Base-by-base conservation (phyloP, 305 asterid species). In the Fraxinus dipetala region DNA sequence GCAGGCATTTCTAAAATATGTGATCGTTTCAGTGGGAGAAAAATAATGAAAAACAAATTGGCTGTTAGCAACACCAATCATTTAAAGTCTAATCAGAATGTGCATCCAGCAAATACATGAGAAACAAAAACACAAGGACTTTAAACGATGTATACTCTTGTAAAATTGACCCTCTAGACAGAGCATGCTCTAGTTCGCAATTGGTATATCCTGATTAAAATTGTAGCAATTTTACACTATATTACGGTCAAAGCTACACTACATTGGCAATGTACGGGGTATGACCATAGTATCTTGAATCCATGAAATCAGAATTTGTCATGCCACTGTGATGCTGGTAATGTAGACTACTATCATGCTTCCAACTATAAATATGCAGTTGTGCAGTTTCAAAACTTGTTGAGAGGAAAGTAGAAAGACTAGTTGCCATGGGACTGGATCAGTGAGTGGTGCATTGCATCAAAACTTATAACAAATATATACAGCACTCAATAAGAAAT, bases 31-130 rank as follows among this genome's bases (percentile, higher is more conserved):
- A 40, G 30, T 38, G 59, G 69, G 30, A 76, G 11, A 70, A 69
- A 8, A 67, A 22, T 30, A 11, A 67, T 0, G 31, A 24, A 63
- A 67, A 67, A 16, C 43, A 70, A 70, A 70, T 31, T 30, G 40
- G 8, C 18, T 67, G 16, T 28, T 30, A 31, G 40, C 43, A 54
- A 51, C 51, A 11, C 51, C 76, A 82, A 77, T 18, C 56, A 80
- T 77, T 43, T 51, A 69, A 65, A 80, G 80, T 76, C 80, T 54
- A 75, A 24, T 40, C 65, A 69, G 36, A 79, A 67, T 11, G 74
- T 67, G 74, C 74, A 67, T 67, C 74, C 16, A 67, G 74, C 4
- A 67, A 67, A 63, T 63, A 63, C 13, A 24, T 26, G 34, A 63
- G 72, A 24, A 63, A 63, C 34, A 67, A 28, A 30, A 26, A 26